Evolutionary conservation across 2,329 filamentous ascomycete genomes (phyloP).

Genomic region (Hortaea sp.): DNA sequence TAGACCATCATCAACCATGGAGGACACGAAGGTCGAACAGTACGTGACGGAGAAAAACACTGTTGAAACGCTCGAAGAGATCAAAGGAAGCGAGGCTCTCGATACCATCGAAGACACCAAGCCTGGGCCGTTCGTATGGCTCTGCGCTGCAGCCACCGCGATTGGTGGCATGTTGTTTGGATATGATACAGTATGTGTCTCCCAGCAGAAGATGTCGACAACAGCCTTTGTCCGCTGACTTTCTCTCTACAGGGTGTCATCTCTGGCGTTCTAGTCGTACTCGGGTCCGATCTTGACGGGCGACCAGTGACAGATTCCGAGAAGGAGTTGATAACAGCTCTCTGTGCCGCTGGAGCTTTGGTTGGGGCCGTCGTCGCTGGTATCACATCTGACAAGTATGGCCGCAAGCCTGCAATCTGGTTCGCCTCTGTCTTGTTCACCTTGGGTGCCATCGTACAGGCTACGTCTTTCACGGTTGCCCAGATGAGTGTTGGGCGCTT

Average conservation of each 20-base stretch:
- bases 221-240: too few relatives aligned
- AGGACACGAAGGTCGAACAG: too few relatives aligned
- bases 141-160: slow-evolving; percentile 9
- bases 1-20: too few relatives aligned
- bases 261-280: slow-evolving; percentile 6
- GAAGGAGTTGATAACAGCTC: neutral
- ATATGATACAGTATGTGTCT: neutral
- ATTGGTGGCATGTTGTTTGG: slow-evolving; percentile 14
- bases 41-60: slow-evolving; percentile 7
- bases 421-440: slow-evolving; percentile 59
- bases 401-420: slow-evolving; percentile 54
- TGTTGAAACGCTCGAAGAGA: slow-evolving; percentile 9
- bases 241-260: slow-evolving; percentile 5
- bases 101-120: slow-evolving; percentile 13
- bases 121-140: slow-evolving; percentile 5
- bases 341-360: neutral
- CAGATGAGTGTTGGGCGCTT: slow-evolving; percentile 57
- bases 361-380: neutral
- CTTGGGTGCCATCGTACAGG: slow-evolving; percentile 55
- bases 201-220: too few relatives aligned
- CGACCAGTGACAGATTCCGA: neutral
- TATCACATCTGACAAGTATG: slow-evolving; percentile 20
- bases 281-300: neutral
- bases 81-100: neutral
- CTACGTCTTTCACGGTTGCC: slow-evolving; percentile 44